Conservation (phyloP, 441 rosid genomes). For the Corymbia calophylla region DNA sequence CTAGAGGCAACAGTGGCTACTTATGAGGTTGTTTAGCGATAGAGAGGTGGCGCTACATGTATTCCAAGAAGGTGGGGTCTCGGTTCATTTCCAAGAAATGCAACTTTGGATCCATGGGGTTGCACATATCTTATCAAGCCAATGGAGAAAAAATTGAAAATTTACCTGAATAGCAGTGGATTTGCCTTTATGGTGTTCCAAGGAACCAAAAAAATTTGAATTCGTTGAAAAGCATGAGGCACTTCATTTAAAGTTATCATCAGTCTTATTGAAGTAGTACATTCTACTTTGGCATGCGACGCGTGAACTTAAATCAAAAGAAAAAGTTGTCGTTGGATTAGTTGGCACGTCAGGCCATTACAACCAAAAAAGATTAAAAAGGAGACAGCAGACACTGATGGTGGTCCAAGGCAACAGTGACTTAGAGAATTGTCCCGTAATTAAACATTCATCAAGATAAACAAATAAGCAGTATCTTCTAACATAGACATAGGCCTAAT, state of each 20-base stretch:
- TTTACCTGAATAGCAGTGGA: neutral
- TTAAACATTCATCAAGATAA: too few relatives aligned
- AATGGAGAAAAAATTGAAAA: neutral
- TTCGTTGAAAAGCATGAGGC: too few relatives aligned
- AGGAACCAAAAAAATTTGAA: neutral
- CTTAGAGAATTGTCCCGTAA: too few relatives aligned
- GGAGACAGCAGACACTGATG: too few relatives aligned
- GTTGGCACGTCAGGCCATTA: too few relatives aligned
- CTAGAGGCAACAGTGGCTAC: neutral
- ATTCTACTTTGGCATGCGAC: accelerated
- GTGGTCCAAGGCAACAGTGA: too few relatives aligned
- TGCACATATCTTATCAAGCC: neutral
- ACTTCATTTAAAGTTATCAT: too few relatives aligned
- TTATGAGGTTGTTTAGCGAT: neutral
- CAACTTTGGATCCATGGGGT: neutral
- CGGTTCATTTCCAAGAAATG: neutral
- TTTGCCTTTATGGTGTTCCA: neutral
- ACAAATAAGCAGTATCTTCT: too few relatives aligned
- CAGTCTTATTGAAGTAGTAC: too few relatives aligned
- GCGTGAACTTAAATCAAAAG: neutral
- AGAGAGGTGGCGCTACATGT: accelerated
- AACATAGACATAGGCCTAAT: too few relatives aligned
- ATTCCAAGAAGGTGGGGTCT: neutral
- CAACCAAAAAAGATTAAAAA: too few relatives aligned
- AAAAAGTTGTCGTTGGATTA: neutral